phyloP scores from a whole-genome alignment of 371 early-diverging fungal species.

The Basidiobolus meristosporus region DNA sequence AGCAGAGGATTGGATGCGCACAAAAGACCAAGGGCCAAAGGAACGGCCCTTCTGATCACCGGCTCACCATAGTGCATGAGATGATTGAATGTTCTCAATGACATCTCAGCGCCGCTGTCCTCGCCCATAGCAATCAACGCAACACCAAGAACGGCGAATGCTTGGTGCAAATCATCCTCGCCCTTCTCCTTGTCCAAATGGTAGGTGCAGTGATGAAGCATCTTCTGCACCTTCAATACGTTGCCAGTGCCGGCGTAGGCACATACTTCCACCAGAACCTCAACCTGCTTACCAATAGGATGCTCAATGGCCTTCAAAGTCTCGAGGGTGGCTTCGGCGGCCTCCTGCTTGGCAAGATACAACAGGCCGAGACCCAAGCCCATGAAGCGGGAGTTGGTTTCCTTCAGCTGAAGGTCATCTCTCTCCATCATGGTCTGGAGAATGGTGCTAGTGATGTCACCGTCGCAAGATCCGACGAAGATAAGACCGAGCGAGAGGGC shows the following conservation, averaged over 20 bases:
- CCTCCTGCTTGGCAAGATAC: conserved; percentile 72
- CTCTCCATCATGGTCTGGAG: conserved; percentile 91
- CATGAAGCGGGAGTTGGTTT: conserved; percentile 75
- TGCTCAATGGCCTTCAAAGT: conserved; percentile 86
- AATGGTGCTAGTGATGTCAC: conserved; percentile 80
- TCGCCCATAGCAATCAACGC: conserved; percentile 93
- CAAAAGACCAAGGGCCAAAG: conserved; percentile 85
- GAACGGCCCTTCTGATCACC: conserved; percentile 79
- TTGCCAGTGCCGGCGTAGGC: conserved; percentile 93
- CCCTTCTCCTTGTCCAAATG: conserved; percentile 72
- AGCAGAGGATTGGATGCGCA: conserved; percentile 92
- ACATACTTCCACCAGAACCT: conserved; percentile 70
- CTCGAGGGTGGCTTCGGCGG: conserved; percentile 77
- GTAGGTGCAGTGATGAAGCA: conserved; percentile 88
- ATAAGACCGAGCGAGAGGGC: conserved; percentile 81
- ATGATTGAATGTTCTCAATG: conserved; percentile 84
- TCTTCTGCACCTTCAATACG: conserved; percentile 86
- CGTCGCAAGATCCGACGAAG: conserved; percentile 80
- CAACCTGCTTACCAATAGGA: conserved; percentile 74
- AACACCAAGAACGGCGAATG: conserved; percentile 89
- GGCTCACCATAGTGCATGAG: conserved; percentile 98
- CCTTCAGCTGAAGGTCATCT: conserved; percentile 61
- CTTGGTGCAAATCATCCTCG: conserved; percentile 73
- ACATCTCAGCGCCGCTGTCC: conserved; percentile 91
- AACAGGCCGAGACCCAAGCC: conserved; percentile 78